phyloP scores from a whole-genome alignment of 108 stramenopile species.

The Cyclotella kingstonii region DNA sequence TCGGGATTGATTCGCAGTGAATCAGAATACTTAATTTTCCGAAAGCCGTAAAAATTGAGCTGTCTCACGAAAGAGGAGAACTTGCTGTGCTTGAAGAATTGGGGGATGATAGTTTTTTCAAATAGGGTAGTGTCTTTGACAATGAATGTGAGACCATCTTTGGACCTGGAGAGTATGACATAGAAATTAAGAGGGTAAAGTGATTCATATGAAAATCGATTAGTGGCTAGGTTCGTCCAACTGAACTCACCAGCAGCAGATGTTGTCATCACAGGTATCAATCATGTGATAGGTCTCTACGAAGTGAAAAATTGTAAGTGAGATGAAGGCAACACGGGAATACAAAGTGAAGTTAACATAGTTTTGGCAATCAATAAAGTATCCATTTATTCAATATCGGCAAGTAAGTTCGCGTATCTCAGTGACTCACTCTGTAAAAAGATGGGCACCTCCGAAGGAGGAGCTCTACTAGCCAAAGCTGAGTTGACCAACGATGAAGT shows the following conservation, averaged over 20 bases:
- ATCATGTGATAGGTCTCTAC: constrained; percentile 88
- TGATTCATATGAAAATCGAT: too few relatives aligned
- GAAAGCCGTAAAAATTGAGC: constrained; percentile 92
- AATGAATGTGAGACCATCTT: constrained; percentile 79
- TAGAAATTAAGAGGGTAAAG: neutral
- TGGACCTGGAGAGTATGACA: constrained; percentile 44
- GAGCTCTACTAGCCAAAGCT: too few relatives aligned
- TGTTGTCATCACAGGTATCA: constrained; percentile 65
- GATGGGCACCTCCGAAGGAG: constrained; percentile 42
- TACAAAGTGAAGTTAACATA: neutral
- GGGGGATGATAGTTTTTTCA: constrained; percentile 81
- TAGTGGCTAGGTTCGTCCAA: neutral
- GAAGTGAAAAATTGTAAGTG: neutral
- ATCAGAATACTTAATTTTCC: constrained; percentile 76
- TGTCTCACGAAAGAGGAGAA: constrained; percentile 86
- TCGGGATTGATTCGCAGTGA: constrained; percentile 67
- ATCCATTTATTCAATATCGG: too few relatives aligned
- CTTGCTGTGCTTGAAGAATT: constrained; percentile 96
- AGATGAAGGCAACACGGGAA: too few relatives aligned
- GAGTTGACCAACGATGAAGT: too few relatives aligned
- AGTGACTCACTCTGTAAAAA: constrained; percentile 37
- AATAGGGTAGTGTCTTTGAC: constrained; percentile 72
- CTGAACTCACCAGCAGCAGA: constrained; percentile 59
- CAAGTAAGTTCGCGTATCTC: neutral
- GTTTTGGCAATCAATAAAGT: too few relatives aligned